Evolutionary conservation across 345 rosid genomes (phyloP).

Genomic region (Gossypium thurberi): DNA sequence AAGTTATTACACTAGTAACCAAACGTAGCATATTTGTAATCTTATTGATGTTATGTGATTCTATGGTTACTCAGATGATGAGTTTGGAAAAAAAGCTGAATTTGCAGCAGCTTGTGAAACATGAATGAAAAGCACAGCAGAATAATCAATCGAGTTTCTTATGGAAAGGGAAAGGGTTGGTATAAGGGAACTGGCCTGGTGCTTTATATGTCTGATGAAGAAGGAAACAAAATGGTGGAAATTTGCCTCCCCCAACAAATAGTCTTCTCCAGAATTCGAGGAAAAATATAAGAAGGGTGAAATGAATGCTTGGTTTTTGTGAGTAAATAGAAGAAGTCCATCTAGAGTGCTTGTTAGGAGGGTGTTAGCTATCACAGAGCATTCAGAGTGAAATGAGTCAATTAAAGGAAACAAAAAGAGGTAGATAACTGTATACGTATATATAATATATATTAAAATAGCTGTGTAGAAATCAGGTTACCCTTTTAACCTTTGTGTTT

Average conservation of each 20-base stretch:
- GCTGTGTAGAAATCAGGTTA: slow-evolving; percentile 7
- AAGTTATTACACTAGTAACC: too few species aligned
- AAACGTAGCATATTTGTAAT: background rate
- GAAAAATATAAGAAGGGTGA: background rate
- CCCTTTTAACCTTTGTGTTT: too few species aligned
- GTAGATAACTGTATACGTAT: background rate
- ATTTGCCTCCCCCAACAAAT: background rate
- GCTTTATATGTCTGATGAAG: background rate
- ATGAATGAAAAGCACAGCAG: background rate
- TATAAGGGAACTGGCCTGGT: background rate
- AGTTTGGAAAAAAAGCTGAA: slow-evolving; percentile 4
- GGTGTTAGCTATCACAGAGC: too few species aligned
- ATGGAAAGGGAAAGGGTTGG: background rate
- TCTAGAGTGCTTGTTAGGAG: background rate
- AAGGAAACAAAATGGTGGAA: background rate
- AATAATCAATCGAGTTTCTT: background rate
- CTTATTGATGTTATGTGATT: slow-evolving; percentile 8
- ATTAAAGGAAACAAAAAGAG: background rate
- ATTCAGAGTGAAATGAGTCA: background rate
- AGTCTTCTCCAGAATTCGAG: background rate
- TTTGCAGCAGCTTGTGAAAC: background rate
- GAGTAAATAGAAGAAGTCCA: background rate
- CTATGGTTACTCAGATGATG: slow-evolving; percentile 18
- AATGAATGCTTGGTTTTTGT: background rate
- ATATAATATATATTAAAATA: slow-evolving; percentile 7